These are phyloP conservation scores for Samsoniella hepiali DNA, from an alignment of 2,329 filamentous ascomycete genomes.

Conservation along the genomic window DNA sequence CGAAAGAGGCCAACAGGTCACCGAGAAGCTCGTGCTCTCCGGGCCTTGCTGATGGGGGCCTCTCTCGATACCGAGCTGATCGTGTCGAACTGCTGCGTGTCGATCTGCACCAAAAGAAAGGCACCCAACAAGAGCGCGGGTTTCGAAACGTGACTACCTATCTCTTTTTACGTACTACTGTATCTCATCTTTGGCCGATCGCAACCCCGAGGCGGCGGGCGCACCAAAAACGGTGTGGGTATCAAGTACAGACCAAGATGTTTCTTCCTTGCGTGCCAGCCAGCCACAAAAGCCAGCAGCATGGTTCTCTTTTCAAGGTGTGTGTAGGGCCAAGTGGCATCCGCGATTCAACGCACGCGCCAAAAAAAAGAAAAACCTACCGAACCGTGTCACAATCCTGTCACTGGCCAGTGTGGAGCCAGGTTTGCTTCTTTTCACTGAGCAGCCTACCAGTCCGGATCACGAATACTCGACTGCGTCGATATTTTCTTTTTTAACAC, in stretches of 20 bases:
- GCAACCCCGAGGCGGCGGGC: neutral
- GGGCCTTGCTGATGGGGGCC: neutral
- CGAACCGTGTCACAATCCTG: neutral
- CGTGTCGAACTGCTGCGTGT: neutral
- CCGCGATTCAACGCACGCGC: constrained; percentile 1
- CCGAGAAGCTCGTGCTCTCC: constrained; percentile 6
- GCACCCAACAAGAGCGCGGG: neutral
- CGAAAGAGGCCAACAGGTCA: neutral
- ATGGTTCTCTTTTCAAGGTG: neutral
- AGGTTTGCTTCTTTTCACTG: constrained; percentile 3
- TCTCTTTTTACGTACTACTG: neutral
- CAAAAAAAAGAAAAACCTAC: constrained; percentile 6
- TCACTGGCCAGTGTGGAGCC: neutral
- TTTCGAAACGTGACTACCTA: neutral
- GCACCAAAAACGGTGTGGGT: neutral
- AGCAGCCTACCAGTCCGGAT: too few species aligned
- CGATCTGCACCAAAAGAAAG: neutral
- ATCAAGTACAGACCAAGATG: neutral
- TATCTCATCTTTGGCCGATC: neutral
- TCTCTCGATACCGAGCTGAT: neutral
- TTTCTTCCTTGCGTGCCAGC: neutral
- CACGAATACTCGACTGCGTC: neutral
- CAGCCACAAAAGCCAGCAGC: neutral
- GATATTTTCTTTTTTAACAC: neutral
- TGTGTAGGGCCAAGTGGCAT: neutral